These are phyloP conservation scores for Tolypocladium cylindrosporum DNA, from an alignment of 2,329 filamentous ascomycete species.

Conservation along the genomic window DNA sequence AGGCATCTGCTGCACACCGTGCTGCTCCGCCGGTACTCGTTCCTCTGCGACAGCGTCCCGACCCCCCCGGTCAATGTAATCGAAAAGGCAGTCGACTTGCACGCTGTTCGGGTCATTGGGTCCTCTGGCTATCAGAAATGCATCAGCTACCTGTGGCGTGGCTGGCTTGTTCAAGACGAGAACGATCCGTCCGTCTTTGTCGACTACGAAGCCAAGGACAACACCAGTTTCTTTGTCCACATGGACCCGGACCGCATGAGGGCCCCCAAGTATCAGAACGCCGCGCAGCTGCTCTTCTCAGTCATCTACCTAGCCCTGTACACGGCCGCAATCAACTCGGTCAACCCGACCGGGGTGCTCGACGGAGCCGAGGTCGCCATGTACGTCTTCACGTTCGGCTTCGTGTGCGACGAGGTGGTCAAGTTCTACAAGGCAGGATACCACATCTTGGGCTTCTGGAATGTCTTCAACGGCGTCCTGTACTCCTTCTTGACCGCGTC, in stretches of 20 bases:
- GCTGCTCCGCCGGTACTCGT: slow-evolving; percentile 81
- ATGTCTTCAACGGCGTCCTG: slow-evolving; percentile 79
- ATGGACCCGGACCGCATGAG: slow-evolving; percentile 93
- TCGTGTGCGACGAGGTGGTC: slow-evolving; percentile 74
- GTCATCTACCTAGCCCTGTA: slow-evolving; percentile 76
- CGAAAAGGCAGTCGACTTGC: slow-evolving; percentile 86
- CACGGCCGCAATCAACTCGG: slow-evolving; percentile 85
- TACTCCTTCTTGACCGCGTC: slow-evolving; percentile 73
- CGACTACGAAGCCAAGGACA: slow-evolving; percentile 74
- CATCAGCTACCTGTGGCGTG: slow-evolving; percentile 83
- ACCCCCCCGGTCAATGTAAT: slow-evolving; percentile 78
- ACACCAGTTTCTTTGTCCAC: slow-evolving; percentile 67
- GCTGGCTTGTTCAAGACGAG: slow-evolving; percentile 95
- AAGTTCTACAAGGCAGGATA: slow-evolving; percentile 94
- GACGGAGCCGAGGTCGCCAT: slow-evolving; percentile 76
- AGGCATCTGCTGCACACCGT: slow-evolving; percentile 71
- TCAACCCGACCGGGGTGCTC: slow-evolving; percentile 75
- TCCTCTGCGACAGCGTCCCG: slow-evolving; percentile 59
- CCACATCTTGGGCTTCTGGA: slow-evolving; percentile 93
- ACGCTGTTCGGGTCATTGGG: slow-evolving; percentile 80
- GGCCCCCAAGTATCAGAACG: slow-evolving; percentile 85
- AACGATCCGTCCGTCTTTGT: slow-evolving; percentile 83
- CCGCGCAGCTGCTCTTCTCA: slow-evolving; percentile 75
- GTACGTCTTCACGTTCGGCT: slow-evolving; percentile 86
- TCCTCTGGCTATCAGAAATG: slow-evolving; percentile 95